Conservation (phyloP, 306 rosid genomes). For the Notholithocarpus densiflorus region DNA sequence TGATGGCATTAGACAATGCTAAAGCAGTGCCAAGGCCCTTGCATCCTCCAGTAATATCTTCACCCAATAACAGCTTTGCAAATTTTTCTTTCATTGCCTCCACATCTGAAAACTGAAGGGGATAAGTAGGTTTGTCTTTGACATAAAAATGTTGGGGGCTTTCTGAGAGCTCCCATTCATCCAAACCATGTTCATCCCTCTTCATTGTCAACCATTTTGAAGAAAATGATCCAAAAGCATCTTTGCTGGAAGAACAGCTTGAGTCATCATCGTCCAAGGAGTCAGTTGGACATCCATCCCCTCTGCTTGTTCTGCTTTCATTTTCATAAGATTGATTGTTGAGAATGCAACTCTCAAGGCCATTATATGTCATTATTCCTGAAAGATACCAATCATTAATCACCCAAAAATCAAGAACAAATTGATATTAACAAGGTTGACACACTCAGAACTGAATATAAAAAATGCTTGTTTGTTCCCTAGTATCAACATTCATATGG, state of each 20-base stretch:
- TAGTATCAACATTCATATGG: neutral
- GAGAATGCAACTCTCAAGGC: conserved; percentile 84
- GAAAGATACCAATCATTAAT: conserved; percentile 28
- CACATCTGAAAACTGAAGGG: conserved; percentile 53
- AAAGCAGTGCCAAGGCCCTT: conserved; percentile 74
- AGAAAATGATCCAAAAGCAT: conserved; percentile 77
- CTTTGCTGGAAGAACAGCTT: conserved; percentile 85
- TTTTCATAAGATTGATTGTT: conserved; percentile 61
- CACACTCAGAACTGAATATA: neutral
- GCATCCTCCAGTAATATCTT: conserved; percentile 82
- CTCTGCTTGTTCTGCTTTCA: conserved; percentile 75
- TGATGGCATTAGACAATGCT: conserved; percentile 80
- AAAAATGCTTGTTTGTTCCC: neutral
- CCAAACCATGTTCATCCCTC: conserved; percentile 54
- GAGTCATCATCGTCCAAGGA: conserved; percentile 68
- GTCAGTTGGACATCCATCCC: conserved; percentile 79
- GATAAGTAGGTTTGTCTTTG: conserved; percentile 57
- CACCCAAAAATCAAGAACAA: conserved; percentile 4
- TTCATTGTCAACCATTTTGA: conserved; percentile 67
- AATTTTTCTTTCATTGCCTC: conserved; percentile 84
- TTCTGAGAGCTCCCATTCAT: conserved; percentile 69
- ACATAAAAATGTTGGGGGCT: conserved; percentile 53
- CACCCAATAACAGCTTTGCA: conserved; percentile 80
- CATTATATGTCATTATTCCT: conserved; percentile 86
- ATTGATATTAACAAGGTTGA: neutral